Evolutionary conservation across 176 grass and related monocot species (phyloP).

Genomic region (Olyra latifolia): DNA sequence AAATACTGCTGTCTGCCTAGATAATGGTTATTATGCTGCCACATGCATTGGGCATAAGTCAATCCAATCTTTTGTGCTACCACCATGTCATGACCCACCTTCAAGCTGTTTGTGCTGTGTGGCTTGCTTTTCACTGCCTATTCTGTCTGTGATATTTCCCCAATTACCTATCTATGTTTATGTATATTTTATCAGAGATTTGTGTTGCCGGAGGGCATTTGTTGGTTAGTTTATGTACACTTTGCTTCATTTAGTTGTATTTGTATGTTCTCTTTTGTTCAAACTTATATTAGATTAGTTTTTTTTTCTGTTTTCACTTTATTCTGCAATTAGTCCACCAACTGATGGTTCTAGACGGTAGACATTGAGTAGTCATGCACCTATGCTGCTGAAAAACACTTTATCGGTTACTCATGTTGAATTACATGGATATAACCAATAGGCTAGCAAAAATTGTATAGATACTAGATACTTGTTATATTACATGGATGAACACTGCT

Average conservation of each 20-base stretch:
- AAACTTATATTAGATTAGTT: background rate
- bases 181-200: conserved; percentile 6
- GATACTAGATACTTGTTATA: background rate
- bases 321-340: background rate
- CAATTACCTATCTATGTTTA: background rate
- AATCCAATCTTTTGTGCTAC: background rate
- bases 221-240: conserved; percentile 13
- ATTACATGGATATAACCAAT: background rate
- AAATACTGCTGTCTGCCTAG: conserved; percentile 25
- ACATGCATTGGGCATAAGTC: conserved; percentile 15
- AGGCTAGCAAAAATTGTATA: background rate
- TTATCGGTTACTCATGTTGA: background rate
- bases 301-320: background rate
- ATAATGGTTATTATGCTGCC: background rate
- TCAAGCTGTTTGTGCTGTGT: background rate
- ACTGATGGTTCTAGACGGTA: background rate
- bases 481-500: background rate
- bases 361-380: background rate
- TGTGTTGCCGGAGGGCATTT: background rate
- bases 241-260: conserved; percentile 4
- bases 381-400: background rate
- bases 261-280: background rate
- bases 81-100: conserved; percentile 13
- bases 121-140: background rate
- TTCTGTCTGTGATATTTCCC: background rate